Base-by-base conservation (phyloP, 345 rosid species). In the Erucastrum elatum region DNA sequence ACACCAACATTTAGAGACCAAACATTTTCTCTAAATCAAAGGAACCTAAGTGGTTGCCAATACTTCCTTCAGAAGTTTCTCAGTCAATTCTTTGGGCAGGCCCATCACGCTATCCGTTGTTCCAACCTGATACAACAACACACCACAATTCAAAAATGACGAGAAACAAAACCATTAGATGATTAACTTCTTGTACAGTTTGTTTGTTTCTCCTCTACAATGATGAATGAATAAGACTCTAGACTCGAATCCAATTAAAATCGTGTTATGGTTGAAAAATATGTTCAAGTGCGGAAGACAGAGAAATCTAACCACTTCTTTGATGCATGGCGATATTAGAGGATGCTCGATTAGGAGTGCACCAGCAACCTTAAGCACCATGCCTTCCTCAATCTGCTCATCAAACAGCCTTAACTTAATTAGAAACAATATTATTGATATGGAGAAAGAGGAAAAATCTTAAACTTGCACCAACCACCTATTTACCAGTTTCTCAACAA, bases 311-410 rank as follows among this genome's bases (percentile, higher is more conserved):
- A 95, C 99, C 97, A 90, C 93, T 85, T 89, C 72, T 76, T 95
- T 89, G 31, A 93, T 82, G 5, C 68, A 85, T 31, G 98, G 94
- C 80, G 83, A 76, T 34, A 91, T 74, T 81, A 88, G 67, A 46
- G 96, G 93, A 84, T 95, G 95, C 56, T 95, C 97, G 2, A 89
- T 88, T 58, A 89, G 78, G 25, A 95, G 89, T 37, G 87, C 96
- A 75, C 99, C 98, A 1, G 98, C 98, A 69, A 88, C 93, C 27
- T 86, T 80, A 63, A 91, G 89, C 75, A 90, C 93, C 72, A 35
- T 83, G 34, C 93, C 91, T 81, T 95, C 98, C 34, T 89, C 90
- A 64, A 95, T 80, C 99, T 90, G 82, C 5, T 74, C 56, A 73
- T 59, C 41, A 72, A 73, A 55, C 49, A 74, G 51, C 64, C 37